These are phyloP conservation scores for Paracamarosporium sp. DNA, from an alignment of 2,329 filamentous ascomycete genomes.

Conservation along the genomic window DNA sequence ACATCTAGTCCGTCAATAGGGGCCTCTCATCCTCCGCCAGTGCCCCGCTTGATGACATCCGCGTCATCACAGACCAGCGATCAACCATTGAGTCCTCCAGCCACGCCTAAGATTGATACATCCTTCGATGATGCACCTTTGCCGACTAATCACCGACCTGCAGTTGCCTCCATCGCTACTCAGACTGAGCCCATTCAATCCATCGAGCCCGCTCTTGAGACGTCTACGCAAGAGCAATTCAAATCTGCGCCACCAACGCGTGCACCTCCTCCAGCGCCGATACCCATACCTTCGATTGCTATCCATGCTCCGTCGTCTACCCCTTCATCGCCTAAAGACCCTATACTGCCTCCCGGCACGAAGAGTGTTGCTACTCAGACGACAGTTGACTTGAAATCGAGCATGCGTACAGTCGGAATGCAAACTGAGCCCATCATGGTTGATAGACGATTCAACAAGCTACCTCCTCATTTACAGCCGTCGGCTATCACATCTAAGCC, in stretches of 20 bases:
- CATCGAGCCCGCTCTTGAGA: conserved; percentile 35
- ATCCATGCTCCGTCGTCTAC: conserved; percentile 87
- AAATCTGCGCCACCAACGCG: conserved; percentile 38
- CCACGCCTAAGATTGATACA: conserved; percentile 63
- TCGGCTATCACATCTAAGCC: conserved; percentile 71
- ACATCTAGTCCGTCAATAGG: conserved; percentile 19
- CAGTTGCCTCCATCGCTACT: conserved; percentile 65
- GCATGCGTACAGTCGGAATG: conserved; percentile 64
- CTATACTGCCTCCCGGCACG: conserved; percentile 78
- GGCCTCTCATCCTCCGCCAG: conserved; percentile 15
- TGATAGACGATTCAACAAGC: conserved; percentile 75
- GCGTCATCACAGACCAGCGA: conserved; percentile 68
- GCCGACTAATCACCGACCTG: conserved; percentile 38
- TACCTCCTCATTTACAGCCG: conserved; percentile 80
- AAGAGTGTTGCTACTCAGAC: conserved; percentile 88
- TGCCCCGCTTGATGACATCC: conserved; percentile 64
- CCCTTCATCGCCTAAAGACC: conserved; percentile 75
- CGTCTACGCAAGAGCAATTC: conserved; percentile 15
- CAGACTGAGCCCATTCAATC: conserved; percentile 60
- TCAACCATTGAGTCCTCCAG: conserved; percentile 69
- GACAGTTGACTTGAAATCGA: conserved; percentile 56
- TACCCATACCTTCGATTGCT: conserved; percentile 81
- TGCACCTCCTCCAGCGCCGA: conserved; percentile 46
- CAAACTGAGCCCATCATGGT: conserved; percentile 94
- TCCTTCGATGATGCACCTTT: conserved; percentile 51